phyloP scores from a whole-genome alignment of 768 basidiomycete species.

The Arthromyces matolae region DNA sequence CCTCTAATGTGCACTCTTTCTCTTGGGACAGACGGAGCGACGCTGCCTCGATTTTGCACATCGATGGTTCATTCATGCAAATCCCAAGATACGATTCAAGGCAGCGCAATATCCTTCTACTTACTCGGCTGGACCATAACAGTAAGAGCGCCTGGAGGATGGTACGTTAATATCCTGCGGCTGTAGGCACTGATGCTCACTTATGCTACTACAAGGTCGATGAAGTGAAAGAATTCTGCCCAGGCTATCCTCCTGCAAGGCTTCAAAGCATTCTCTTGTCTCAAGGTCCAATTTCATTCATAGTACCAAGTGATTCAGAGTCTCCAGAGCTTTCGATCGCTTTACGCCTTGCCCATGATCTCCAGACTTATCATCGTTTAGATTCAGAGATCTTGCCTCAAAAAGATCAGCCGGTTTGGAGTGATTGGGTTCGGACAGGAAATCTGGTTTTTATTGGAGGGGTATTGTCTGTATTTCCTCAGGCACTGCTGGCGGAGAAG shows the following conservation, averaged over 20 bases:
- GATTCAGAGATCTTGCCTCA: constrained; percentile 59
- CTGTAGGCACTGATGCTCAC: neutral
- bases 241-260: constrained; percentile 42
- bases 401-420: constrained; percentile 28
- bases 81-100: constrained; percentile 9
- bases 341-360: constrained; percentile 61
- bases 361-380: constrained; percentile 65
- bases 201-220: constrained; percentile 1
- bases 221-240: neutral
- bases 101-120: constrained; percentile 1
- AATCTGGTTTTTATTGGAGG: constrained; percentile 61
- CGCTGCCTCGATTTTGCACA: constrained; percentile 13
- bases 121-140: no score
- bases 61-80: constrained; percentile 15
- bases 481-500: constrained; percentile 26
- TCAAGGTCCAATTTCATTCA: constrained; percentile 47
- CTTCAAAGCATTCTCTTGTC: constrained; percentile 65
- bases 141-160: constrained; percentile 6
- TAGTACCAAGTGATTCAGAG: constrained; percentile 40
- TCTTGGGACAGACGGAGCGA: no score
- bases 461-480: constrained; percentile 30
- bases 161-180: constrained; percentile 1
- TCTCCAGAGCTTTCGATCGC: constrained; percentile 50
- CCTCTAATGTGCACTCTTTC: constrained; percentile 30
- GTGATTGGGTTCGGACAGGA: constrained; percentile 28